Evolutionary conservation across 108 stramenopile species (phyloP), one percentile per base, ranked within the genome.

Genomic region (Skeletonema costatum): DNA sequence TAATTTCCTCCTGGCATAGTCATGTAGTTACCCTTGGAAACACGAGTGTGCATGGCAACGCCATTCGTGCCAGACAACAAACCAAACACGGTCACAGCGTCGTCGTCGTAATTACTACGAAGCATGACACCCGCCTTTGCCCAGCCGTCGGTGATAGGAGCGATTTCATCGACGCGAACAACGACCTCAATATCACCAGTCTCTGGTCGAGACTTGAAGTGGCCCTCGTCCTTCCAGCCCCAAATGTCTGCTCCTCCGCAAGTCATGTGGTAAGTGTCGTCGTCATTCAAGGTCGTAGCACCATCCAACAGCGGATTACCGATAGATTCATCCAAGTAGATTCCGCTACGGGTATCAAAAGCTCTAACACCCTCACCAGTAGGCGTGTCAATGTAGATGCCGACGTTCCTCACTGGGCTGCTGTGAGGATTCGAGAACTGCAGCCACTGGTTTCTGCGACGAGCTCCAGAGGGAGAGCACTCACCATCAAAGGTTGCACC

Each of bases 111-210:
- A 31, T 30, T 65, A 42, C 53, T 32, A 5, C 77, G 64, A 4
- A 78, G 32, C 77, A 78, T 78, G 73, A 78, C 65, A 19, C 77
- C 76, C 5, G 64, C 13, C 25, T 77, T 77, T 10, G 76, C 61
- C 71, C 73, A 78, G 30, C 64, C 14, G 4, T 66, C 36, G 21
- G 21, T 46, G 25, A 74, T 74, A 46, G 65, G 39, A 13, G 63
- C 17, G 59, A 38, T 44, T 41, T 32, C 33, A 42, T 56, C 53
- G 7, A 78, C 53, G 13, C 38, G 16, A 21, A 68, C 77, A 32
- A 31, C 32, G 2, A 78, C 64, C 5, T 66, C 46, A 32, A 74
- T 36, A 32, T 78, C 77, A 30, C 77, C 77, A 51, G 5, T 19
- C 41, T 13, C 25, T 6, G 42, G 21, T 33, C 66, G 39, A 67